Evolutionary conservation across 1,139 yeast species (phyloP), one percentile per base, ranked within the genome.

Genomic region (Taiozyma sp.): DNA sequence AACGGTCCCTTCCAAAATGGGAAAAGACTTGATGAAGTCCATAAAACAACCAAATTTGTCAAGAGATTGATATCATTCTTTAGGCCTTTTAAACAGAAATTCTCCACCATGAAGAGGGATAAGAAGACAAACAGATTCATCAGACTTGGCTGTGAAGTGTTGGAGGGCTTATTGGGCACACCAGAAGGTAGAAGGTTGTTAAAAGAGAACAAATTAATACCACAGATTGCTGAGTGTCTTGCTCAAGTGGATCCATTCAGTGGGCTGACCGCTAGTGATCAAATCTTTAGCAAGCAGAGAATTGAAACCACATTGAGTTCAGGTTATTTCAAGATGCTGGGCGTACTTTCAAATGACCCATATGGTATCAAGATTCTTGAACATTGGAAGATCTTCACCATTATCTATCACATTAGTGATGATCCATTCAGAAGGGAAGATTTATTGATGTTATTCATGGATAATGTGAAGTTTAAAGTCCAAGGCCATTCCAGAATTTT

Each of bases 81-180:
- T 64, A 75, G 98, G 47, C 99, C 99, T 0, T 86, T 91, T 69
- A 90, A 93, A 66, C 83, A 84, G 62, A 71, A 97, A 52, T 93
- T 89, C 65, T 85, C 96, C 11, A 79, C 79, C 19, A 74, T 81
- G 32, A 74, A 75, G 71, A 75, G 51, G 72, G 81, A 37, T 72
- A 79, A 49, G 74, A 76, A 51, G 73, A 80, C 57, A 72, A 76
- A 45, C 54, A 60, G 76, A 54, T 88, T 85, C 57, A 77, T 87
- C 29, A 77, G 74, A 47, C 83, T 85, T 9, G 97, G 97, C 0
- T 79, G 89, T 58, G 85, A 81, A 45, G 73, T 93, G 41, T 72
- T 93, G 55, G 82, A 79, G 53, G 75, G 87, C 45, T 71, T 91
- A n/a, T 68, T 88, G 5, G 72, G 79, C 6, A 82, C 81, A 16